phyloP scores from a whole-genome alignment of 140 eudicot genomes.

The Anethum foeniculum region DNA sequence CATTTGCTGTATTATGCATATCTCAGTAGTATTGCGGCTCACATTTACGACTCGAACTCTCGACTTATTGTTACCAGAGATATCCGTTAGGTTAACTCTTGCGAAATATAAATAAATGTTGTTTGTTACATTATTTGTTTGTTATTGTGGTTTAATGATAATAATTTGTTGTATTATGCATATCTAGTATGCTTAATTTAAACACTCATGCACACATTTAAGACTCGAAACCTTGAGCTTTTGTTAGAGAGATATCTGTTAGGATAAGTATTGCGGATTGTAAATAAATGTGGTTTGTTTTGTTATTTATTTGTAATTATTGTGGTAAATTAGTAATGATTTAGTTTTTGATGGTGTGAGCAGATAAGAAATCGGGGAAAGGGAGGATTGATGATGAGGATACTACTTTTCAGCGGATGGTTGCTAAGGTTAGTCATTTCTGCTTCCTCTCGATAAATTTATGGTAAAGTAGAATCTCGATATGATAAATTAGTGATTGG shows the following conservation, averaged over 20 bases:
- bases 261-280: too few species aligned
- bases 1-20: neutral
- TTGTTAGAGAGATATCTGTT: too few species aligned
- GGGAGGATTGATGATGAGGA: constrained; percentile 94
- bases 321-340: neutral
- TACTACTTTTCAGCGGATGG: constrained; percentile 89
- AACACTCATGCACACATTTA: neutral
- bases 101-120: too few species aligned
- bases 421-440: constrained; percentile 89
- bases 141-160: too few species aligned
- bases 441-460: constrained; percentile 19
- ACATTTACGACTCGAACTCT: neutral
- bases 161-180: neutral
- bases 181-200: neutral
- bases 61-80: neutral
- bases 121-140: too few species aligned
- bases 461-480: neutral
- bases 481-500: neutral
- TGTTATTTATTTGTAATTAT: neutral
- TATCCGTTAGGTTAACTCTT: too few species aligned
- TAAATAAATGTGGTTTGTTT: too few species aligned
- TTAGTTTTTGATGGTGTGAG: neutral
- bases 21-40: too few species aligned
- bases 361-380: constrained; percentile 83
- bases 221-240: too few species aligned